These are phyloP conservation scores for Cercospora sp. DNA, from an alignment of 2,329 filamentous ascomycete species.

Conservation along the genomic window DNA sequence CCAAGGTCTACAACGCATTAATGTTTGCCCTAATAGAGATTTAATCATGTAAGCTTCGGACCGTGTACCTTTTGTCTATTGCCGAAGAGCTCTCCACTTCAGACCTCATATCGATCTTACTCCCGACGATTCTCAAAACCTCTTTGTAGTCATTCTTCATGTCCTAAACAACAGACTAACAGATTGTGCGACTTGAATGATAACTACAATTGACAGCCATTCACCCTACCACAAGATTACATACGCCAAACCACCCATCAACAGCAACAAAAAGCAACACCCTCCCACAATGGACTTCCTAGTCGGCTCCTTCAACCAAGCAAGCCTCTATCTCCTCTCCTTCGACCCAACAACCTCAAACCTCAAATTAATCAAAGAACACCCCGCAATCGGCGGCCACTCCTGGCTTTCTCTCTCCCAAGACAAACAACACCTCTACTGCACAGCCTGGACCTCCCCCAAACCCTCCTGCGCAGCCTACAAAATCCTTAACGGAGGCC, in stretches of 20 bases:
- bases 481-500: constrained; percentile 26
- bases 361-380: constrained; percentile 31
- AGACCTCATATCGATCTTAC: background rate
- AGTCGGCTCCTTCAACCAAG: constrained; percentile 39
- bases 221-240: background rate
- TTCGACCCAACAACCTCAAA: constrained; percentile 31
- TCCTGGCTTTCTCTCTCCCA: constrained; percentile 40
- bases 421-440: constrained; percentile 36
- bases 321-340: constrained; percentile 36
- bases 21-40: background rate
- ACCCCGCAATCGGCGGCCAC: constrained; percentile 37
- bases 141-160: background rate
- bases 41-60: constrained; percentile 9
- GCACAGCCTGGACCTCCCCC: constrained; percentile 39
- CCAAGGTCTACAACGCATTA: background rate
- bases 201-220: too few species aligned
- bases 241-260: background rate
- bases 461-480: constrained; percentile 38
- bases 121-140: background rate
- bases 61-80: constrained; percentile 16
- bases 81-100: constrained; percentile 1
- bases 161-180: background rate
- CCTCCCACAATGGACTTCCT: constrained; percentile 38
- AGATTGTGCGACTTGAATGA: too few species aligned
- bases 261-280: background rate